Conservation (phyloP, 2,329 filamentous ascomycete genomes). For the Hypoxylon sp. region DNA sequence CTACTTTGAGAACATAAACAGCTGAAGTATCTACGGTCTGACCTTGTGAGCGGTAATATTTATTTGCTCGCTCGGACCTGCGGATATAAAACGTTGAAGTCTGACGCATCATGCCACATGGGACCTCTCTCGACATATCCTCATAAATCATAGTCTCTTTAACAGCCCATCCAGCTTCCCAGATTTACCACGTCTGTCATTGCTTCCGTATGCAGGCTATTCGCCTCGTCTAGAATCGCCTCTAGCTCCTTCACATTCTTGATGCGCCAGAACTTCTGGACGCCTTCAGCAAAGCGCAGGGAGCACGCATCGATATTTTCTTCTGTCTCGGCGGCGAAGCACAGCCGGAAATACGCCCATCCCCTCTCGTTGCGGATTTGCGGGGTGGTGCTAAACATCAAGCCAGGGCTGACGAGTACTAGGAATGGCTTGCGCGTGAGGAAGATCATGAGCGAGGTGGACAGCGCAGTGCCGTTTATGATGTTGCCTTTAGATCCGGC, state of each 20-base stretch:
- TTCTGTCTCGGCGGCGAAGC: constrained; percentile 87
- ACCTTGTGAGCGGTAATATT: not conserved
- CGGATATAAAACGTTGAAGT: constrained; percentile 3
- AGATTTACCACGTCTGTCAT: constrained; percentile 45
- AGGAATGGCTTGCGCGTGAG: constrained; percentile 78
- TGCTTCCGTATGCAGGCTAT: constrained; percentile 43
- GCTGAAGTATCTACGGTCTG: constrained; percentile 6
- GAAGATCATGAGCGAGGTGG: constrained; percentile 78
- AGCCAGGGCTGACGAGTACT: constrained; percentile 79
- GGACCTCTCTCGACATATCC: not conserved
- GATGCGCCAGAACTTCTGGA: constrained; percentile 83
- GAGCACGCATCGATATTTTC: constrained; percentile 75
- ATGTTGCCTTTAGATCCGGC: constrained; percentile 56
- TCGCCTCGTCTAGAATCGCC: constrained; percentile 65
- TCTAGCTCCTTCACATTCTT: constrained; percentile 77
- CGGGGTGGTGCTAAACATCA: constrained; percentile 79
- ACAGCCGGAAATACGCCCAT: constrained; percentile 82
- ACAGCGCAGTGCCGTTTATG: constrained; percentile 70
- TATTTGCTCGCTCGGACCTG: not conserved
- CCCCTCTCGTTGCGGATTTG: constrained; percentile 71
- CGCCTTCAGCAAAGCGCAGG: constrained; percentile 75
- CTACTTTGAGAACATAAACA: not conserved
- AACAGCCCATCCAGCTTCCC: constrained; percentile 51
- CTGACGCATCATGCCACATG: not conserved
- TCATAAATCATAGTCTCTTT: constrained; percentile 21